Evolutionary conservation across 768 basidiomycete genomes (phyloP).

Genomic region (Fomitopsis serialis): DNA sequence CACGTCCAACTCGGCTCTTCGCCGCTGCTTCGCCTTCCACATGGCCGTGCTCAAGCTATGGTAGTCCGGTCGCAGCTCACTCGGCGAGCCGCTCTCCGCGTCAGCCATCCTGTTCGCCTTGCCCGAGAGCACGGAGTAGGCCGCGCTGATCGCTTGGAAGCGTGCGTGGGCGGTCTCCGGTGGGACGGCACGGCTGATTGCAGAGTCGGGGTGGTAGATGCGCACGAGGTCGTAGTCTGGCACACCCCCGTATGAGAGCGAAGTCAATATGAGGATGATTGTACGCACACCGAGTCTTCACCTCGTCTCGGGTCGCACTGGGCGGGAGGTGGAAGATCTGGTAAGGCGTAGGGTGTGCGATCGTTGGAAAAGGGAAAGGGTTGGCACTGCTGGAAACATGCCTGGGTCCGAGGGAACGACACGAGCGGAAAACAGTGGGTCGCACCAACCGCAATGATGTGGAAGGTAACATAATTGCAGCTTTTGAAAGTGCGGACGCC

Average conservation of each 20-base stretch:
- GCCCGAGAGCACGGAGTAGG: conserved; percentile 61
- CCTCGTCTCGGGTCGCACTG: conserved; percentile 27
- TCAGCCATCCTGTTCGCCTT: conserved; percentile 25
- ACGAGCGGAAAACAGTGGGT: neutral
- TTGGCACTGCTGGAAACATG: conserved; percentile 20
- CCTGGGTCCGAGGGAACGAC: neutral
- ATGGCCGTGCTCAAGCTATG: conserved; percentile 27
- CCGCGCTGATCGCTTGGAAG: conserved; percentile 63
- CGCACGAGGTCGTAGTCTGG: conserved; percentile 77
- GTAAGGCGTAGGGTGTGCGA: conserved; percentile 29
- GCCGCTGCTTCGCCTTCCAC: conserved; percentile 33
- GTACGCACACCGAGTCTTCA: conserved; percentile 34
- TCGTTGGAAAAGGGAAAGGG: conserved; percentile 28
- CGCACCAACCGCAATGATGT: no score
- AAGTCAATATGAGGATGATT: conserved; percentile 8
- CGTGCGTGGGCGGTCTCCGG: conserved; percentile 51
- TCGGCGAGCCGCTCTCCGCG: conserved; percentile 20
- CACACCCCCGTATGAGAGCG: no score
- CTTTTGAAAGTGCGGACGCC: no score
- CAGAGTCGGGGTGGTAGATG: conserved; percentile 74
- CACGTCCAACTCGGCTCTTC: conserved; percentile 37
- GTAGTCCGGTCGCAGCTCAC: neutral
- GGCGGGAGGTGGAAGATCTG: conserved; percentile 36
- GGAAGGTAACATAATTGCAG: no score
- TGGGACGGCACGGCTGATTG: conserved; percentile 34